Conservation (phyloP, 139 green algal species). For the Chara braunii region DNA sequence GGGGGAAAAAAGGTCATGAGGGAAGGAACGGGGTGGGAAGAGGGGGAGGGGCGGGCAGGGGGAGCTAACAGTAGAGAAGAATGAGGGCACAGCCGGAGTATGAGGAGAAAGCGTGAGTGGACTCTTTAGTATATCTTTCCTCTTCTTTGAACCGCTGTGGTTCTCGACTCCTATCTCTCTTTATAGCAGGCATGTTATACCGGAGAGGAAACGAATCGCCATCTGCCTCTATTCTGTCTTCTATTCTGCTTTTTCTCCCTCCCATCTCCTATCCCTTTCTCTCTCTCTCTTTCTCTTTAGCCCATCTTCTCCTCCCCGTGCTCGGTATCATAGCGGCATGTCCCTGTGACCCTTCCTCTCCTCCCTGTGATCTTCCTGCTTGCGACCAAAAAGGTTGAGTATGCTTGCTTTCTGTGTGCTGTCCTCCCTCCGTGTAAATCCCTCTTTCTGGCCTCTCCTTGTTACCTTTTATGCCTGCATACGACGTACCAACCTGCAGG, state of each 20-base stretch:
- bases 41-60: neutral
- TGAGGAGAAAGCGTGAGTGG: neutral
- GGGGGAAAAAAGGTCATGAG: neutral
- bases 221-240: too few relatives aligned
- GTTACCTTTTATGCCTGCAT: neutral
- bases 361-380: neutral
- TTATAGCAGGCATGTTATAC: neutral
- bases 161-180: neutral
- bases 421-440: neutral
- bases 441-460: neutral
- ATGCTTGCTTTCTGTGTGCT: neutral
- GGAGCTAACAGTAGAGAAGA: neutral
- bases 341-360: too few relatives aligned
- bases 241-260: too few relatives aligned
- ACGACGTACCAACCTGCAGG: too few relatives aligned
- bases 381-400: neutral
- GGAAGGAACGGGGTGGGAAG: neutral
- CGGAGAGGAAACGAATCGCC: too few relatives aligned
- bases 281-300: too few relatives aligned
- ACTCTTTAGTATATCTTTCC: neutral
- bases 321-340: too few relatives aligned
- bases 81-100: neutral
- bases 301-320: too few relatives aligned
- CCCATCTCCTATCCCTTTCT: too few relatives aligned
- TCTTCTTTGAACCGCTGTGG: slow-evolving; percentile 13